These are phyloP conservation scores for Trichoderma oligosporum DNA, from an alignment of 2,329 filamentous ascomycete species.

Conservation along the genomic window DNA sequence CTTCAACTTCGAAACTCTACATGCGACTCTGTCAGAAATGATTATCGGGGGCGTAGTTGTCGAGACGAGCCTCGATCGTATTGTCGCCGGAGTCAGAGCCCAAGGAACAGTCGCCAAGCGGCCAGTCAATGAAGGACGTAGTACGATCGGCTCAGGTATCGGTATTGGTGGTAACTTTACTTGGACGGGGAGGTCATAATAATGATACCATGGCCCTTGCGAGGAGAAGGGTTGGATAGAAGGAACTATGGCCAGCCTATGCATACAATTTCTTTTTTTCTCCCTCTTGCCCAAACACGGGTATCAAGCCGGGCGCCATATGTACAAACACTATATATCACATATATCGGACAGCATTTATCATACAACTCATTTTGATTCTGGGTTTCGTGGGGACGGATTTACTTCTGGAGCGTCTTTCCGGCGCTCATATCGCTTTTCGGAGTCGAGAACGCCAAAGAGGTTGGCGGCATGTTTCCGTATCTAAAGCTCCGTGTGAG, in stretches of 20 bases:
- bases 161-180: conserved; percentile 58
- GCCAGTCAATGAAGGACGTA: conserved; percentile 66
- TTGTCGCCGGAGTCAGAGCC: conserved; percentile 76
- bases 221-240: conserved; percentile 23
- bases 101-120: conserved; percentile 76
- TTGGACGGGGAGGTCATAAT: conserved; percentile 43
- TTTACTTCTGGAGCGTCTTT: conserved; percentile 36
- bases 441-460: conserved; percentile 40
- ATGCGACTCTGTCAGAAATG: conserved; percentile 89
- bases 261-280: conserved; percentile 21
- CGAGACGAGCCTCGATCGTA: conserved; percentile 83
- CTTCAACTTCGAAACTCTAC: conserved; percentile 97
- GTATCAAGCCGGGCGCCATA: conserved; percentile 31
- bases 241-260: conserved; percentile 24
- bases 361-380: conserved; percentile 26
- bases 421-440: conserved; percentile 42
- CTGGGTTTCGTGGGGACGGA: conserved; percentile 26
- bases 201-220: not conserved
- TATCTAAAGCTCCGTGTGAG: conserved; percentile 29
- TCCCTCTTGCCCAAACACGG: conserved; percentile 5
- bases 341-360: conserved; percentile 21
- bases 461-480: conserved; percentile 36
- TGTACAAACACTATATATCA: conserved; percentile 24
- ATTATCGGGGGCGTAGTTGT: conserved; percentile 92
- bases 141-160: conserved; percentile 46